Conservation (phyloP, 768 basidiomycete genomes). For the Hemileccinum rubropunctum region DNA sequence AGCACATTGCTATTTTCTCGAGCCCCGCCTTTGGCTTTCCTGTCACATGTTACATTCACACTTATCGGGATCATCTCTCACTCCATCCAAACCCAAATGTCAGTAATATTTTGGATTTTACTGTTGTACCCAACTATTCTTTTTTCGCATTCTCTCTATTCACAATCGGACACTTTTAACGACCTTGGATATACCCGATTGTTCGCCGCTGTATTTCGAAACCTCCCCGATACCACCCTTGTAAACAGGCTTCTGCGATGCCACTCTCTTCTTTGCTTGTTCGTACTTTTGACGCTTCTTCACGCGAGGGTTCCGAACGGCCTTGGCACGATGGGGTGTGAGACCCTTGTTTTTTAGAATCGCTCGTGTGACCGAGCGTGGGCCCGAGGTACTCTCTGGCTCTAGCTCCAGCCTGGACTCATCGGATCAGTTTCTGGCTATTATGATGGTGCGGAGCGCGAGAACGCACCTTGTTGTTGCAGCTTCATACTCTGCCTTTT, state of each 20-base stretch:
- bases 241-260: constrained; percentile 89
- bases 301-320: constrained; percentile 93
- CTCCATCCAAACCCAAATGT: constrained; percentile 14
- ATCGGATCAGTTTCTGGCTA: constrained; percentile 5
- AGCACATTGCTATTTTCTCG: constrained; percentile 19
- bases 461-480: constrained; percentile 54
- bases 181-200: constrained; percentile 87
- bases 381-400: constrained; percentile 56
- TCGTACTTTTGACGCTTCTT: constrained; percentile 95
- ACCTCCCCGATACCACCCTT: constrained; percentile 78
- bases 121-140: constrained; percentile 7
- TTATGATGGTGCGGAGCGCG: constrained; percentile 4
- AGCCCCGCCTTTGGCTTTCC: background rate
- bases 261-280: constrained; percentile 89
- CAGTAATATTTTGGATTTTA: constrained; percentile 8
- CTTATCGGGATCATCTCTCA: constrained; percentile 3
- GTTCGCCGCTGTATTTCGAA: constrained; percentile 86
- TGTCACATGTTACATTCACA: constrained; percentile 14
- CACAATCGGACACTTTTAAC: constrained; percentile 80
- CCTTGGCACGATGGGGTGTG: constrained; percentile 85
- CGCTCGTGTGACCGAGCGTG: constrained; percentile 83
- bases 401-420: constrained; percentile 30
- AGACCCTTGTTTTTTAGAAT: constrained; percentile 95
- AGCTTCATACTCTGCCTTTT: constrained; percentile 79
- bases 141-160: constrained; percentile 8